Conservation (phyloP, 495 filamentous ascomycete genomes). For the Penicillium pancosmium region DNA sequence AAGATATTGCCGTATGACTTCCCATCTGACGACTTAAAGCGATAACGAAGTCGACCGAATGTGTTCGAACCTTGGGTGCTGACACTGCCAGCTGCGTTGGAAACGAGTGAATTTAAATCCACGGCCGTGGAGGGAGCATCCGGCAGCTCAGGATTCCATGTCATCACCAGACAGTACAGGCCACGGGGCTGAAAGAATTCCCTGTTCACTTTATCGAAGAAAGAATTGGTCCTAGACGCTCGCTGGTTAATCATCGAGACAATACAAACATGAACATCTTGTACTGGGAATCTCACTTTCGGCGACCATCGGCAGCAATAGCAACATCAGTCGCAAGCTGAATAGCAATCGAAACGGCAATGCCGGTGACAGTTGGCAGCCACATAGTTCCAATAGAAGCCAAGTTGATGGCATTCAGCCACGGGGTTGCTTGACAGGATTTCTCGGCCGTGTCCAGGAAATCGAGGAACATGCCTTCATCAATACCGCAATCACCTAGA, state of each 20-base stretch:
- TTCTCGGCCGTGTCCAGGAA: slow-evolving; percentile 54
- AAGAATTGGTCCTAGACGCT: slow-evolving; percentile 48
- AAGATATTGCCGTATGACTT: slow-evolving; percentile 52
- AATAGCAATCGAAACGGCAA: slow-evolving; percentile 47
- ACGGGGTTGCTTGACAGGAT: slow-evolving; percentile 38
- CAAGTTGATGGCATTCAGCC: slow-evolving; percentile 48
- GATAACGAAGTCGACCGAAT: slow-evolving; percentile 33
- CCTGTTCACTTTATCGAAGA: slow-evolving; percentile 59
- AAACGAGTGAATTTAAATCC: slow-evolving; percentile 33
- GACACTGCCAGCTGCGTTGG: slow-evolving; percentile 20
- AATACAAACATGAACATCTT: not conserved
- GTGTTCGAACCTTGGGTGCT: slow-evolving; percentile 1
- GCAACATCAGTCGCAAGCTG: slow-evolving; percentile 45
- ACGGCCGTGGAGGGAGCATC: slow-evolving; percentile 23
- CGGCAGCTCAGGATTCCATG: slow-evolving; percentile 51
- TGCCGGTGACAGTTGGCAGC: slow-evolving; percentile 45
- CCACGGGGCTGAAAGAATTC: slow-evolving; percentile 62
- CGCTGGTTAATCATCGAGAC: slow-evolving; percentile 1
- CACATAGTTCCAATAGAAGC: slow-evolving; percentile 40
- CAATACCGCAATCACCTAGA: slow-evolving; percentile 52
- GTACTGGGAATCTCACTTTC: slow-evolving; percentile 20
- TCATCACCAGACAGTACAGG: slow-evolving; percentile 62
- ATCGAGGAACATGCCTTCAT: slow-evolving; percentile 54
- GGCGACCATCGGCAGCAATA: slow-evolving; percentile 45
- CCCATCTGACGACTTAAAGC: slow-evolving; percentile 45